Evolutionary conservation across 2,329 filamentous ascomycete species (phyloP).

Genomic region (Microdochium trichocladiopsis): DNA sequence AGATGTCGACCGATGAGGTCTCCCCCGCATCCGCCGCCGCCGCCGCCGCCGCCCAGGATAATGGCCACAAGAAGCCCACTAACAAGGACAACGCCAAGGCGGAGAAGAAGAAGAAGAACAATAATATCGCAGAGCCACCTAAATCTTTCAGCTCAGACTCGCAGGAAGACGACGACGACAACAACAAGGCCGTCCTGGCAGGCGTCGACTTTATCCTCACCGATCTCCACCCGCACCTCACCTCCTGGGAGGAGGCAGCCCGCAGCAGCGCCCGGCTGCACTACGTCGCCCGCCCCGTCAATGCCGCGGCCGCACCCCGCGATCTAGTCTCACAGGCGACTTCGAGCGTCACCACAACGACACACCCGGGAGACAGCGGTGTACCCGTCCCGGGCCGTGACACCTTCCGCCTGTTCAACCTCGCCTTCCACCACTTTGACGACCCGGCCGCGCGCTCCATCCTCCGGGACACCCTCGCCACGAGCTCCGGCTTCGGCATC

Average conservation of each 20-base stretch:
- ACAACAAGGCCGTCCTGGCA: conserved; percentile 7
- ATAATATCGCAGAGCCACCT: too few relatives aligned
- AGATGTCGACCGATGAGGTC: too few relatives aligned
- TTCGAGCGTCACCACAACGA: conserved; percentile 9
- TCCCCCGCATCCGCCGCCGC: too few relatives aligned
- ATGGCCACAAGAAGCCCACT: too few relatives aligned
- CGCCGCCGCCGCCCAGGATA: too few relatives aligned
- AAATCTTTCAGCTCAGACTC: too few relatives aligned
- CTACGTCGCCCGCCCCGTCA: conserved; percentile 54
- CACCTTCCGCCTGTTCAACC: conserved; percentile 63
- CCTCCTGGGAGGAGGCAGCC: conserved; percentile 49
- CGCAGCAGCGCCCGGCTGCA: conserved; percentile 46
- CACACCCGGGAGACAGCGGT: conserved; percentile 26
- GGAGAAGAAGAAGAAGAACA: too few relatives aligned
- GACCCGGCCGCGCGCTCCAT: conserved; percentile 54
- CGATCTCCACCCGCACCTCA: conserved; percentile 57
- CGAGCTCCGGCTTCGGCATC: conserved; percentile 61
- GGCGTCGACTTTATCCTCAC: conserved; percentile 55
- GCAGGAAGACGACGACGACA: conserved; percentile 3
- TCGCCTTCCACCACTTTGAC: conserved; percentile 73
- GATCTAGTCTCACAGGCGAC: conserved; percentile 30
- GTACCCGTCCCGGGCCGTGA: neutral
- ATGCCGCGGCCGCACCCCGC: conserved; percentile 55
- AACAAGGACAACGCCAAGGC: too few relatives aligned
- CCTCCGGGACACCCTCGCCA: conserved; percentile 56